phyloP scores from a whole-genome alignment of 345 rosid species.

The Salix caprea region DNA sequence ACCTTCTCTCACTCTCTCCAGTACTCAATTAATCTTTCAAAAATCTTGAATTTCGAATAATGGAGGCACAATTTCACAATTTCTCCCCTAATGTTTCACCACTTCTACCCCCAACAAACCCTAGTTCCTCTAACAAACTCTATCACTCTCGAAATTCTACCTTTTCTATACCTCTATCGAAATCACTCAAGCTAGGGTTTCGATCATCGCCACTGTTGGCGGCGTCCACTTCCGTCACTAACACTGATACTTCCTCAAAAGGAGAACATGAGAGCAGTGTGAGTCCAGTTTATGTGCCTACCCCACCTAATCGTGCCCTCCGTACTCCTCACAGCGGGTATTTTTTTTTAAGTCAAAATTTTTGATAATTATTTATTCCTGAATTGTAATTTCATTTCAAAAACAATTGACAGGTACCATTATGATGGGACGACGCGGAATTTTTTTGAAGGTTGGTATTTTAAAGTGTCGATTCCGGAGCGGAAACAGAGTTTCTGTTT shows the following conservation, averaged over 20 bases:
- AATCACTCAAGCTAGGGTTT: not conserved
- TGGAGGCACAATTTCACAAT: constrained; percentile 10
- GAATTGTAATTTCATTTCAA: not conserved
- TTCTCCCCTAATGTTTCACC: constrained; percentile 11
- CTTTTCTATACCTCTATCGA: constrained; percentile 8
- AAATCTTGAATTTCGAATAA: not conserved
- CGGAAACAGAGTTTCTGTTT: constrained; percentile 83
- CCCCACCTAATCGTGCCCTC: constrained; percentile 58
- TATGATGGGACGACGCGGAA: constrained; percentile 68
- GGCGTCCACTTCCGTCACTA: constrained; percentile 28
- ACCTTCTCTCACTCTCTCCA: no score
- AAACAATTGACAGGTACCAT: constrained; percentile 55
- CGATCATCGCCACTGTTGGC: constrained; percentile 19
- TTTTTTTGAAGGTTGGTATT: constrained; percentile 97
- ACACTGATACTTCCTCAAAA: constrained; percentile 9
- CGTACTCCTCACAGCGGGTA: constrained; percentile 99
- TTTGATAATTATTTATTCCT: not conserved
- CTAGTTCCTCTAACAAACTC: constrained; percentile 9
- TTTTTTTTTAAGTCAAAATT: not conserved
- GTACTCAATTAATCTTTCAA: no score
- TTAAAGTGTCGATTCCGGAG: constrained; percentile 85
- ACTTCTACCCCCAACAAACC: constrained; percentile 4
- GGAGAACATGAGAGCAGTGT: constrained; percentile 11
- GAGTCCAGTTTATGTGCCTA: constrained; percentile 57
- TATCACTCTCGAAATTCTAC: constrained; percentile 5